phyloP scores from a whole-genome alignment of 371 early-diverging fungal genomes.

The Encephalitozoon intestinalis region DNA sequence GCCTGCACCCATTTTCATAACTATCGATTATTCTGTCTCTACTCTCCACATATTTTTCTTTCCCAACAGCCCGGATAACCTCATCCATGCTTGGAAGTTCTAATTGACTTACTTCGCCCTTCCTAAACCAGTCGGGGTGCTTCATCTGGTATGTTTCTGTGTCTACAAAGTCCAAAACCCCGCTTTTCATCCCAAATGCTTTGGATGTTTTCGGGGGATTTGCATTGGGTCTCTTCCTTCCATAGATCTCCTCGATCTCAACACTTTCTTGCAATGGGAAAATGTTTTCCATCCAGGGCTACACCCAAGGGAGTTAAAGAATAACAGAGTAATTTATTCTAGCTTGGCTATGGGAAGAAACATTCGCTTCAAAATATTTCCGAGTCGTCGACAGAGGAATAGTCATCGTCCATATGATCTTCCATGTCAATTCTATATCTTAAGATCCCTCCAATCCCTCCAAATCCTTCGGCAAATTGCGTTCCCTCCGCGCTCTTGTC shows the following conservation, averaged over 20 bases:
- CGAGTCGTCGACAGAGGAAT: conserved; percentile 21
- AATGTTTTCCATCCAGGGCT: conserved; percentile 38
- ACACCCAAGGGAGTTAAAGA: neutral
- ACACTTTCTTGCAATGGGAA: conserved; percentile 46
- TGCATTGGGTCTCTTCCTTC: conserved; percentile 38
- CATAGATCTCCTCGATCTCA: conserved; percentile 48
- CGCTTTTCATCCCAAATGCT: conserved; percentile 5
- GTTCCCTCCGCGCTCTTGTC: conserved; percentile 92
- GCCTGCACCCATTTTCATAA: neutral
- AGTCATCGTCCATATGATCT: conserved; percentile 37
- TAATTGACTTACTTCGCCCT: conserved; percentile 26
- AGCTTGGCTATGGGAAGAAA: neutral
- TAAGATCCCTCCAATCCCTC: conserved; percentile 94
- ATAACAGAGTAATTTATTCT: neutral
- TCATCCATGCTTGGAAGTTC: conserved; percentile 8
- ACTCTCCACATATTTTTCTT: neutral
- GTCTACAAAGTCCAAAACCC: neutral
- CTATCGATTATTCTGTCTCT: neutral
- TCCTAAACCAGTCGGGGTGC: neutral
- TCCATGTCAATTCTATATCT: conserved; percentile 78
- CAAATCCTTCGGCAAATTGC: conserved; percentile 96
- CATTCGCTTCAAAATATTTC: conserved; percentile 13
- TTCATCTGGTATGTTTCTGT: neutral
- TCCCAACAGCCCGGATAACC: neutral
- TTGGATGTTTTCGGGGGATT: conserved; percentile 3